phyloP scores from a whole-genome alignment of 2,329 filamentous ascomycete species.

The Penicillium carneum region DNA sequence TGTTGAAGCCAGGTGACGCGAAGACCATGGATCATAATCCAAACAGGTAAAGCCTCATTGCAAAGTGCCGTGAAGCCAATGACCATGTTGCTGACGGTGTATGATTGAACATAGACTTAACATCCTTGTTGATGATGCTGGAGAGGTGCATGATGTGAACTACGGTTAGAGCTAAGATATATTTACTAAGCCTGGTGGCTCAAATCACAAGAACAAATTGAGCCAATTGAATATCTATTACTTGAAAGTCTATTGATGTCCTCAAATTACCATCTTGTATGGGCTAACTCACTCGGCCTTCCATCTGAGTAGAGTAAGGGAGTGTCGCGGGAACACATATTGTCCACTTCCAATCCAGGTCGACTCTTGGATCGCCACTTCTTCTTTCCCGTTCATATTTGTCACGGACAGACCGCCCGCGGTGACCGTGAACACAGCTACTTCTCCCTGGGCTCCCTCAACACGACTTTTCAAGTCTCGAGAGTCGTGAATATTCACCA shows the following conservation, averaged over 20 bases:
- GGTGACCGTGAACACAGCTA: slow-evolving; percentile 69
- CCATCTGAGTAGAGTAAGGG: slow-evolving; percentile 71
- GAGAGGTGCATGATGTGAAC: slow-evolving; percentile 54
- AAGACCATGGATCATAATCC: slow-evolving; percentile 53
- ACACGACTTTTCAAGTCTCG: slow-evolving; percentile 66
- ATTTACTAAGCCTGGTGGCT: not conserved
- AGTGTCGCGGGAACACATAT: slow-evolving; percentile 73
- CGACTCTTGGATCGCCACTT: slow-evolving; percentile 67
- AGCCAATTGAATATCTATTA: slow-evolving; percentile 5
- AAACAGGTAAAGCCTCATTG: slow-evolving; percentile 47
- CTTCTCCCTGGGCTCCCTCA: slow-evolving; percentile 61
- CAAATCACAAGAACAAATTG: not conserved
- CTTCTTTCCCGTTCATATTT: slow-evolving; percentile 69
- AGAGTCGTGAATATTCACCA: slow-evolving; percentile 74
- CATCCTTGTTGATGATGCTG: slow-evolving; percentile 54
- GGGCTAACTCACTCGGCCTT: slow-evolving; percentile 42
- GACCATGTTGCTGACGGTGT: slow-evolving; percentile 11
- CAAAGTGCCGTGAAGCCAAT: not conserved
- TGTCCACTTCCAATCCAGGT: slow-evolving; percentile 69
- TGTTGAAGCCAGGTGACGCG: slow-evolving; percentile 51
- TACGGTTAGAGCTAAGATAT: slow-evolving; percentile 41
- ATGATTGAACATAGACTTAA: slow-evolving; percentile 47
- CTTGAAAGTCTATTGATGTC: slow-evolving; percentile 4
- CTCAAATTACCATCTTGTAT: not conserved
- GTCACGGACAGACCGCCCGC: slow-evolving; percentile 64